Evolutionary conservation across 768 basidiomycete species (phyloP).

Genomic region (Hericium coralloides): DNA sequence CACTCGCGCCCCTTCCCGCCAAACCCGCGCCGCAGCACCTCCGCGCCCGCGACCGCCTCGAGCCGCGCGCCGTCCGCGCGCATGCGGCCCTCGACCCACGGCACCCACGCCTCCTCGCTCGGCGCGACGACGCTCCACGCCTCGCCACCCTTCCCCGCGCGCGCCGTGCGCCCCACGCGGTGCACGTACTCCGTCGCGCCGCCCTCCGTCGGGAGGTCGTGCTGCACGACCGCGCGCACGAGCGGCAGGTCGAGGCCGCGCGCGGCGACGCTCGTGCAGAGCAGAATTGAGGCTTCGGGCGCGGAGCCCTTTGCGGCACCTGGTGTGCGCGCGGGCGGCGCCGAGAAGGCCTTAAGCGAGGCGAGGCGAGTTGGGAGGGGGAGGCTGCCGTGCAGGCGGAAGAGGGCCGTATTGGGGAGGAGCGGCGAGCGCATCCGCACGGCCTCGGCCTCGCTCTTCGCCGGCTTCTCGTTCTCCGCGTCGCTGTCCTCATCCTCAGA

Average conservation of each 20-base stretch:
- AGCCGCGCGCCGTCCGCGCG: constrained; percentile 34
- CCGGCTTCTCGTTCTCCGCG: constrained; percentile 18
- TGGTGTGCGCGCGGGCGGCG: constrained; percentile 20
- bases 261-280: constrained; percentile 98
- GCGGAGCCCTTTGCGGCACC: constrained; percentile 8
- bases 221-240: constrained; percentile 92
- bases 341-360: constrained; percentile 77
- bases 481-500: constrained; percentile 13
- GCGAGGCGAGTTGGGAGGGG: constrained; percentile 72
- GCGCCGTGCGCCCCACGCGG: constrained; percentile 93
- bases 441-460: constrained; percentile 18
- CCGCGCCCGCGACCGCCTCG: constrained; percentile 53
- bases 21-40: constrained; percentile 70
- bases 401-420: constrained; percentile 74
- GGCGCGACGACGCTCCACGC: constrained; percentile 91
- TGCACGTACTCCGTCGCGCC: constrained; percentile 96
- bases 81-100: constrained; percentile 85
- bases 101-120: constrained; percentile 82
- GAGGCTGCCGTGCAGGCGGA: constrained; percentile 89
- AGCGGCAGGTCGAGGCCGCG: constrained; percentile 92
- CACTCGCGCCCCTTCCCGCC: constrained; percentile 76
- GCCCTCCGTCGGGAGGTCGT: constrained; percentile 95
- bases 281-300: constrained; percentile 56
- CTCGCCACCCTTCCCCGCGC: constrained; percentile 92
- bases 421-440: constrained; percentile 63